phyloP scores from a whole-genome alignment of 805 yeast genomes.

The Cyberlindnera meyerae region DNA sequence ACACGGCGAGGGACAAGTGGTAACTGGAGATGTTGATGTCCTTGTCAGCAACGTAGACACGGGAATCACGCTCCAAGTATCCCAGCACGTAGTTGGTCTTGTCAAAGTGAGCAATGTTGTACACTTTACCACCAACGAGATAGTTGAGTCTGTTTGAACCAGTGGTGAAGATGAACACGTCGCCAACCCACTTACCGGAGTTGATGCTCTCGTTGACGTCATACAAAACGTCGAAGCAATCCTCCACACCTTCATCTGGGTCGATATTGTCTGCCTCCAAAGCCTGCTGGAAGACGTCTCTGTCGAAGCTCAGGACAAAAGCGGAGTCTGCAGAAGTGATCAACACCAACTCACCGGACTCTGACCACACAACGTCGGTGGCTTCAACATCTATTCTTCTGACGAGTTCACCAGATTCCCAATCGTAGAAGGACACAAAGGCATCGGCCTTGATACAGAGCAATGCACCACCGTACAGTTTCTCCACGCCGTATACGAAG shows the following conservation, averaged over 20 bases:
- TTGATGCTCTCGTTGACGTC: constrained; percentile 78
- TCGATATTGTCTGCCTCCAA: constrained; percentile 52
- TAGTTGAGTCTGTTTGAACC: constrained; percentile 83
- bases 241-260: constrained; percentile 86
- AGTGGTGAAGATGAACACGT: constrained; percentile 90
- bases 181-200: constrained; percentile 96
- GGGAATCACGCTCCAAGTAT: constrained; percentile 85
- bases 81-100: constrained; percentile 83
- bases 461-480: constrained; percentile 83
- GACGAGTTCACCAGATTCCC: constrained; percentile 84
- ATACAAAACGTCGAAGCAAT: constrained; percentile 75
- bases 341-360: constrained; percentile 83
- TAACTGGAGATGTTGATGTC: constrained; percentile 79
- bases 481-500: constrained; percentile 68
- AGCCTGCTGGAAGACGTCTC: constrained; percentile 61
- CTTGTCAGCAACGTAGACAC: constrained; percentile 86
- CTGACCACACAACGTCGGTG: constrained; percentile 82
- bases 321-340: constrained; percentile 67
- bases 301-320: constrained; percentile 71
- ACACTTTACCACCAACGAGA: constrained; percentile 89
- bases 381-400: constrained; percentile 89
- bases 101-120: constrained; percentile 90
- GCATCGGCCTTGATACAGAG: constrained; percentile 82
- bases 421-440: constrained; percentile 83
- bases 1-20: constrained; percentile 74